These are phyloP conservation scores for Colletotrichum sp. DNA, from an alignment of 2,329 filamentous ascomycete species.

Conservation along the genomic window DNA sequence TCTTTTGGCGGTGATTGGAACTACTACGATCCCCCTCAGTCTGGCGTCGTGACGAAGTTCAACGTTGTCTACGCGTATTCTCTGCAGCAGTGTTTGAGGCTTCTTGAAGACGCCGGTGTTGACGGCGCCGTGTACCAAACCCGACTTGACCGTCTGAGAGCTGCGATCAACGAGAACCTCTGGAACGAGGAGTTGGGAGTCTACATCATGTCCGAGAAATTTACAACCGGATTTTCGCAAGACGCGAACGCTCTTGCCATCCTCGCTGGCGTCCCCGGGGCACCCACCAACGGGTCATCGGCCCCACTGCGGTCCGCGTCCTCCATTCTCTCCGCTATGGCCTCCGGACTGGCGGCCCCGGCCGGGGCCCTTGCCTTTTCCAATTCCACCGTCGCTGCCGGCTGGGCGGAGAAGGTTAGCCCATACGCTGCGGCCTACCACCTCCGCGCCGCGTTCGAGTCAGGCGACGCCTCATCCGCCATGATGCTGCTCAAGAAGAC, in stretches of 20 bases:
- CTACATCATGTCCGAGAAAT: constrained; percentile 27
- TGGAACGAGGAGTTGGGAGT: constrained; percentile 29
- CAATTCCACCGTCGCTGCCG: background rate
- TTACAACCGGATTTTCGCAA: constrained; percentile 28
- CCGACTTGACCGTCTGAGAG: constrained; percentile 28
- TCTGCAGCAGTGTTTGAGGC: constrained; percentile 27
- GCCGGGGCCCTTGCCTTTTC: constrained; percentile 23
- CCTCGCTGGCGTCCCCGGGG: constrained; percentile 29
- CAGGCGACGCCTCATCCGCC: constrained; percentile 6
- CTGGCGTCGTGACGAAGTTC: constrained; percentile 34
- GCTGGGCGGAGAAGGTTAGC: constrained; percentile 26
- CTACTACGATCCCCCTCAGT: constrained; percentile 35
- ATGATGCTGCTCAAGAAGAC: constrained; percentile 22
- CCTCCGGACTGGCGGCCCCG: background rate
- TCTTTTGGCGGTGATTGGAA: constrained; percentile 38
- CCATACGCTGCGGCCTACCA: constrained; percentile 34
- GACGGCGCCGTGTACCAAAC: constrained; percentile 24
- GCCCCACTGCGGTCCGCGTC: background rate
- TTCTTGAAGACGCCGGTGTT: constrained; percentile 25
- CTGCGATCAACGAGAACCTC: constrained; percentile 28
- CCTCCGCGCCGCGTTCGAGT: constrained; percentile 30
- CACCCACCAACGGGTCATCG: background rate
- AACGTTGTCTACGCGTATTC: constrained; percentile 36
- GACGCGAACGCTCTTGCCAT: constrained; percentile 37
- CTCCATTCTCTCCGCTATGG: constrained; percentile 14